These are phyloP conservation scores for Flaveria robusta DNA, from an alignment of 129 eudicot species.

Conservation along the genomic window DNA sequence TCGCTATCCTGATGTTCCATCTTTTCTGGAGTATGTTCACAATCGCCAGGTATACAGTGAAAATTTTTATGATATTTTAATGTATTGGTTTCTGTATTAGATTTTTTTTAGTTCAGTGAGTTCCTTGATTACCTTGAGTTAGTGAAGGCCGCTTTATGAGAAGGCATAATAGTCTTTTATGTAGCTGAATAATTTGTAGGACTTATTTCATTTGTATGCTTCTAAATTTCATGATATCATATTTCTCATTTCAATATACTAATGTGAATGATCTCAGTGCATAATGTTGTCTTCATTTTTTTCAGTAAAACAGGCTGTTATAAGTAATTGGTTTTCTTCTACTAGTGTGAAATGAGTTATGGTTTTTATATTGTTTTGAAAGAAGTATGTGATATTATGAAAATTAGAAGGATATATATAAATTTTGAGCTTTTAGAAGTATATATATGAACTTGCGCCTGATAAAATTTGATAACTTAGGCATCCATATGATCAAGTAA, in stretches of 20 bases:
- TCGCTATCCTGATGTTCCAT: constrained; percentile 83
- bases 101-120: not conserved
- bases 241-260: not conserved
- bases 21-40: constrained; percentile 78
- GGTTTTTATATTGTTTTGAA: not conserved
- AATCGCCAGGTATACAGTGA: constrained; percentile 77
- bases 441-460: not conserved
- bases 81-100: not conserved
- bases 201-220: not conserved
- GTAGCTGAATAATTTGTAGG: not conserved
- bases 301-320: not conserved
- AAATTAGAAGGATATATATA: not conserved
- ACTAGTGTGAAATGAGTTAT: not conserved
- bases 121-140: not conserved
- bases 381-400: not conserved
- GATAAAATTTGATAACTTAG: not conserved
- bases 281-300: not conserved
- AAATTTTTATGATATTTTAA: constrained; percentile 8
- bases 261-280: not conserved
- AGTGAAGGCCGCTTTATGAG: not conserved
- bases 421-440: not conserved
- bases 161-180: not conserved
- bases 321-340: not conserved
- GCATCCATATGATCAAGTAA: not conserved
- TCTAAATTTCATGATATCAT: not conserved